Evolutionary conservation across 805 yeast genomes (phyloP).

Genomic region (Zygosaccharomyces bisporus): DNA sequence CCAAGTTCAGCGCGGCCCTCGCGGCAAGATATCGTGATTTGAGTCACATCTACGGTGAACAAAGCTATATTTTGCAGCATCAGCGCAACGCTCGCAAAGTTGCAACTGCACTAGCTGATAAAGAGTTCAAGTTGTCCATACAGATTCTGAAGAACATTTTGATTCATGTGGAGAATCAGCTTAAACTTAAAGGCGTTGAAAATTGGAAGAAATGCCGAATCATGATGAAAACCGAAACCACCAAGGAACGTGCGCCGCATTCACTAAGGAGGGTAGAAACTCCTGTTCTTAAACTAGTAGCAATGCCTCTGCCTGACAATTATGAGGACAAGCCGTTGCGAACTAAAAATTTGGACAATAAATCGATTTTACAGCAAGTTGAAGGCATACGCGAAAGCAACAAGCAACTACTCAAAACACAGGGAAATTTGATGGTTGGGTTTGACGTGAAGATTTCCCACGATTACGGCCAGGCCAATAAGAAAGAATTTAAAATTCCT

Average conservation of each 20-base stretch:
- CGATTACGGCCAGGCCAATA: conserved; percentile 34
- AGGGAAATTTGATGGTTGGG: conserved; percentile 31
- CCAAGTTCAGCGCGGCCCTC: conserved; percentile 15
- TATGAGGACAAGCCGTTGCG: conserved; percentile 25
- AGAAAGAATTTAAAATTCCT: conserved; percentile 21
- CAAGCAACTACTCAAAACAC: conserved; percentile 19
- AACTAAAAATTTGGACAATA: conserved; percentile 12
- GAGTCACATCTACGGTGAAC: conserved; percentile 23
- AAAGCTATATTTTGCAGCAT: conserved; percentile 22
- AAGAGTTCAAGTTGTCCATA: conserved; percentile 62
- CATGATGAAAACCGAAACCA: conserved; percentile 21
- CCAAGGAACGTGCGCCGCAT: conserved; percentile 7
- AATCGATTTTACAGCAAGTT: conserved; percentile 16
- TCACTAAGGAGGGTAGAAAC: conserved; percentile 13
- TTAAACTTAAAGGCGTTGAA: conserved; percentile 14
- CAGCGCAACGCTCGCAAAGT: conserved; percentile 24
- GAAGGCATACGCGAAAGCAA: conserved; percentile 18
- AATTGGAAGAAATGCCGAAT: conserved; percentile 26
- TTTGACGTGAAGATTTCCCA: conserved; percentile 39
- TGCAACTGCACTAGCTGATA: conserved; percentile 49
- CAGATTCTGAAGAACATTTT: conserved; percentile 48
- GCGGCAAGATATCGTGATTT: conserved; percentile 16
- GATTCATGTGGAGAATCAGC: conserved; percentile 33
- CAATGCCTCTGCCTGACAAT: conserved; percentile 32
- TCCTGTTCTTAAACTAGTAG: conserved; percentile 36